These are phyloP conservation scores for Colletotrichum sp. DNA, from an alignment of 2,329 filamentous ascomycete species.

Conservation along the genomic window DNA sequence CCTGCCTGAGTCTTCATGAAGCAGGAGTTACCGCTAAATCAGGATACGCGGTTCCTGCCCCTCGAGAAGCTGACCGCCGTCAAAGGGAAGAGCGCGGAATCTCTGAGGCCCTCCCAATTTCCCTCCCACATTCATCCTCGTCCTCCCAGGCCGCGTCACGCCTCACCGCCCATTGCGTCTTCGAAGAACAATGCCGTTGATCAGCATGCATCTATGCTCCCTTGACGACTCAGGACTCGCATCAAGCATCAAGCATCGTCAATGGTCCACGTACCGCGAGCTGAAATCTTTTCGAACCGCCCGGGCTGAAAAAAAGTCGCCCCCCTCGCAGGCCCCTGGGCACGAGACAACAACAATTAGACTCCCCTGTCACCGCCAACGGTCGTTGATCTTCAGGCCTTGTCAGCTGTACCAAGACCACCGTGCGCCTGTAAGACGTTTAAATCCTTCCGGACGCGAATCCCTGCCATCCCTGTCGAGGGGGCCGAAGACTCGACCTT, in stretches of 20 bases:
- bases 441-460: neutral
- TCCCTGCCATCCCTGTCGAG: neutral
- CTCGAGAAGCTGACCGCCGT: neutral
- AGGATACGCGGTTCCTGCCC: neutral
- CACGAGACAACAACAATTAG: neutral
- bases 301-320: neutral
- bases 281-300: neutral
- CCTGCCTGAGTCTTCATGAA: neutral
- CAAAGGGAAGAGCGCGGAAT: neutral
- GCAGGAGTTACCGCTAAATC: neutral
- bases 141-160: neutral
- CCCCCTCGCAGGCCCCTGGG: neutral
- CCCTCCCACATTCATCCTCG: neutral
- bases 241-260: neutral
- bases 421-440: conserved; percentile 5
- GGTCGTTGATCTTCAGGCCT: neutral
- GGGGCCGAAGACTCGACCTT: neutral
- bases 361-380: neutral
- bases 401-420: neutral
- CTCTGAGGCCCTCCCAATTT: neutral
- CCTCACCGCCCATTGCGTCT: neutral
- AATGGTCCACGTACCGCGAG: neutral
- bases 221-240: neutral
- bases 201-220: neutral
- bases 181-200: neutral